A percentile compares a stretch with the other conserved stretches of the same genome.
Conservation (phyloP, 73 alveolate species). For the Stentor roeselii region DNA sequence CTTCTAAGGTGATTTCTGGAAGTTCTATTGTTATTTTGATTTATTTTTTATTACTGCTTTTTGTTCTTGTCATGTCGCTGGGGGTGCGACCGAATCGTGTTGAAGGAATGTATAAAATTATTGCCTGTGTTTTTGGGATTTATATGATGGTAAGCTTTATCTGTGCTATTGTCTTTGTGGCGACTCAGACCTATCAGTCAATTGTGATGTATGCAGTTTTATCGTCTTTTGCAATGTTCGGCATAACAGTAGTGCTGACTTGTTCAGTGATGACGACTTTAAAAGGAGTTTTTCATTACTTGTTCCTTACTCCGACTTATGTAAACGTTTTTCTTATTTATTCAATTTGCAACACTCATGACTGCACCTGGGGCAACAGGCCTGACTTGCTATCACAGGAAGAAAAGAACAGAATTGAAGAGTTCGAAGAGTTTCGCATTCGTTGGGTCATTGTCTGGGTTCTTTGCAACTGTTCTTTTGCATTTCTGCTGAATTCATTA, state of each 20-base stretch:
- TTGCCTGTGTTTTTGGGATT: constrained; percentile 6
- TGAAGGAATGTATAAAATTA: neutral
- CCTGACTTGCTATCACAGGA: constrained; percentile 1
- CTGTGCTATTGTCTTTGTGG: neutral
- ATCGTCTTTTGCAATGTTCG: neutral
- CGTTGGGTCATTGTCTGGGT: constrained; percentile 21
- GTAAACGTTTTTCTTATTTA: constrained; percentile 18
- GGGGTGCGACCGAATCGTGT: constrained; percentile 29
- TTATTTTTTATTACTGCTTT: neutral
- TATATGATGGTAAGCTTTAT: neutral
- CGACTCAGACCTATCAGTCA: neutral
- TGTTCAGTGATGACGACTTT: neutral
- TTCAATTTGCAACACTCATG: constrained; percentile 28
- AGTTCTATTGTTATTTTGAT: neutral
- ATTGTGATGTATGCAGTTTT: neutral
- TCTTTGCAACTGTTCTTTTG: constrained; percentile 5
- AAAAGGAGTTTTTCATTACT: constrained; percentile 12
- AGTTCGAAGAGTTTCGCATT: constrained; percentile 11
- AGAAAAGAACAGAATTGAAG: neutral
- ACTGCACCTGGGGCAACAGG: constrained; percentile 26
- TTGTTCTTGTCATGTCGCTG: constrained; percentile 11
- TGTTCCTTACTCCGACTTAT: constrained; percentile 23
- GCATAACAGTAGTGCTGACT: neutral
- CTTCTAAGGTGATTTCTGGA: neutral
- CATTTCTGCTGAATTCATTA: neutral